phyloP scores from a whole-genome alignment of 2,329 filamentous ascomycete genomes.

The Monosporascus sp. region DNA sequence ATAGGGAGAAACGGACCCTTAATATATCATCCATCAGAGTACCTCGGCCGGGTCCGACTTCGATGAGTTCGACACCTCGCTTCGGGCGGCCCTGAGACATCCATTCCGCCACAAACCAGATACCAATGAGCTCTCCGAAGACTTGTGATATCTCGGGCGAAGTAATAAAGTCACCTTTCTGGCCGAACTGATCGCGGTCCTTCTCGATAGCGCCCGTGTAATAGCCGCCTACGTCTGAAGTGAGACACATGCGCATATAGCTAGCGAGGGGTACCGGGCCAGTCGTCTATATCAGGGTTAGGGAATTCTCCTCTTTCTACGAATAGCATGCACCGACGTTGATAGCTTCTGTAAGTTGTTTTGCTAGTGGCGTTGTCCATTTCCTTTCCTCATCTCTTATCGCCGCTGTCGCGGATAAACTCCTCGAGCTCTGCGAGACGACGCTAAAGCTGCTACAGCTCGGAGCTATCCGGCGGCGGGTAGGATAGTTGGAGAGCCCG shows the following conservation, averaged over 20 bases:
- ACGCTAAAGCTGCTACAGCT: constrained; percentile 6
- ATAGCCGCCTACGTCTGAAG: constrained; percentile 84
- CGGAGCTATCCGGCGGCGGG: constrained; percentile 9
- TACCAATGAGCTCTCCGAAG: constrained; percentile 88
- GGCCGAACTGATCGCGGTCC: constrained; percentile 82
- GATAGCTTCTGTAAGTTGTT: constrained; percentile 81
- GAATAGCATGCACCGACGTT: constrained; percentile 50
- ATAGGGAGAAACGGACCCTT: constrained; percentile 53
- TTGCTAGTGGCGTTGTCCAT: constrained; percentile 92
- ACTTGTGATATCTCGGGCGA: constrained; percentile 97
- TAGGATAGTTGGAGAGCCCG: constrained; percentile 17
- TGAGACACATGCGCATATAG: constrained; percentile 98
- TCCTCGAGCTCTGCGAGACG: constrained; percentile 14
- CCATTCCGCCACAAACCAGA: constrained; percentile 97
- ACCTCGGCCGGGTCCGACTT: constrained; percentile 88
- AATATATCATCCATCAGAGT: constrained; percentile 97
- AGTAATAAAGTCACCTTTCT: constrained; percentile 90
- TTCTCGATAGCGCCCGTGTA: constrained; percentile 72
- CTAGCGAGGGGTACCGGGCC: constrained; percentile 87
- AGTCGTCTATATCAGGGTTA: constrained; percentile 50
- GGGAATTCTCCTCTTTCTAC: constrained; percentile 3
- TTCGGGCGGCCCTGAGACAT: constrained; percentile 76
- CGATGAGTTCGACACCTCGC: constrained; percentile 79
- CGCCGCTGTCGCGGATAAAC: constrained; percentile 23
- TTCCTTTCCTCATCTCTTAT: constrained; percentile 44